A percentile compares a stretch with the other conserved stretches of the same genome.
Conservation (phyloP, 306 rosid species). For the Begonia peltatifolia region DNA sequence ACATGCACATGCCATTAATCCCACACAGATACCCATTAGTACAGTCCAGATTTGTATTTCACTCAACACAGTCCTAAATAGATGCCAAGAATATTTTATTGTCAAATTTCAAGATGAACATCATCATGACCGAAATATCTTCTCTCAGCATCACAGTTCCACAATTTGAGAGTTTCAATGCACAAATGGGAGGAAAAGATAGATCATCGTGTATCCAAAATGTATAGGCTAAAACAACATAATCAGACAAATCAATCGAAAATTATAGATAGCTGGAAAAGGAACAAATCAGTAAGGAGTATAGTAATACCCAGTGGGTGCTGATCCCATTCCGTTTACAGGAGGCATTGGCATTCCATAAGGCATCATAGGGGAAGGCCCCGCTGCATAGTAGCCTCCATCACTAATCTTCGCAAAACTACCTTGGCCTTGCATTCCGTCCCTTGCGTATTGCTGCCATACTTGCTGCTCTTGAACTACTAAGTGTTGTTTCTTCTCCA, state of each 20-base stretch:
- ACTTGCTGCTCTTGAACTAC: slow-evolving; percentile 69
- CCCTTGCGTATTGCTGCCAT: slow-evolving; percentile 78
- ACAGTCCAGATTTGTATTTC: too few species aligned
- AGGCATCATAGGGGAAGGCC: slow-evolving; percentile 35
- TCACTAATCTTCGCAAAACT: slow-evolving; percentile 54
- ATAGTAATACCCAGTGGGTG: slow-evolving; percentile 64
- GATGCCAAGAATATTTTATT: too few species aligned
- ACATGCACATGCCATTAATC: too few species aligned
- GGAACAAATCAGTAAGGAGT: slow-evolving; percentile 41
- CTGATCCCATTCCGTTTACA: slow-evolving; percentile 54
- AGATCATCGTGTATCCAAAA: not conserved
- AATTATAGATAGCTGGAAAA: slow-evolving; percentile 3
- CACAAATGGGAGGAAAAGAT: not conserved
- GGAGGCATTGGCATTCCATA: slow-evolving; percentile 94
- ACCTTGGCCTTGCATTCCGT: slow-evolving; percentile 89
- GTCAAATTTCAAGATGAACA: too few species aligned
- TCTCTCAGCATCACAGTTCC: not conserved
- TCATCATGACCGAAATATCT: not conserved
- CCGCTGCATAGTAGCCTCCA: slow-evolving; percentile 40
- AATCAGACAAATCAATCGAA: slow-evolving; percentile 12
- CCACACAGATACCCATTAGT: too few species aligned
- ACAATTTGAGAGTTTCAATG: not conserved
- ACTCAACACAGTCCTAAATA: too few species aligned
- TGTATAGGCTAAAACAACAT: slow-evolving; percentile 4
- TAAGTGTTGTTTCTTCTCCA: slow-evolving; percentile 86